Evolutionary conservation across 805 yeast species (phyloP), one percentile per base, ranked within the genome.

Genomic region (Yarrowia sp.): DNA sequence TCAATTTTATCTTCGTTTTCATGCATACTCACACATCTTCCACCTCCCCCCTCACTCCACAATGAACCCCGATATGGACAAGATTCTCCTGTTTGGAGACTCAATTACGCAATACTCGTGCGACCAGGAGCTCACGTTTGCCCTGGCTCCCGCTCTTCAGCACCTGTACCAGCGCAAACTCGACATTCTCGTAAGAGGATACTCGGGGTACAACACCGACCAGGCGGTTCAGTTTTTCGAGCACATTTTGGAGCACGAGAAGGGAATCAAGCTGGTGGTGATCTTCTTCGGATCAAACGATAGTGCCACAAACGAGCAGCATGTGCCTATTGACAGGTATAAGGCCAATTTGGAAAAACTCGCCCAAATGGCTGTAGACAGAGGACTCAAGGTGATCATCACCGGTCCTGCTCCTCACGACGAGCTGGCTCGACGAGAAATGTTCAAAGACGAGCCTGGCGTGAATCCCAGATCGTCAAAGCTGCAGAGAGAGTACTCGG

Each of bases 221-320:
- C 87, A 87, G 78, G 92, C 85, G 0, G 74, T 80, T 10, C 77
- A 81, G 58, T 72, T 90, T 5, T 73, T 85, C 5, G 85, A 85
- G n/a, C 77, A 80, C 50, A 78, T 89, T 12, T 77, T 91, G 42
- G 79, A 82, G 26, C 73, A 77, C 4, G 90, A 87, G 70, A 77
- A 84, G 58, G 75, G 77, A 69, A 78, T 86, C 64, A 70, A 69
- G 68, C 67, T 72, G 52, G 72, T 69, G 73, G 75, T 72, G 11
- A 79, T 92, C 1, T 92, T 89, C 75, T 86, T 91, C 73, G 97
- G 97, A 4, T 85, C 97, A 14, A 92, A 92, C 74, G 98, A 92
- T 76, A 82, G 89, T 0, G 82, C 84, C 3, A 71, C 79, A 9
- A 80, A 75, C 0, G 83, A 83, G 4, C 86, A 84, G 71, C 78